Evolutionary conservation across 2,329 filamentous ascomycete genomes (phyloP).

Genomic region (Sphaerostilbella broomeana): DNA sequence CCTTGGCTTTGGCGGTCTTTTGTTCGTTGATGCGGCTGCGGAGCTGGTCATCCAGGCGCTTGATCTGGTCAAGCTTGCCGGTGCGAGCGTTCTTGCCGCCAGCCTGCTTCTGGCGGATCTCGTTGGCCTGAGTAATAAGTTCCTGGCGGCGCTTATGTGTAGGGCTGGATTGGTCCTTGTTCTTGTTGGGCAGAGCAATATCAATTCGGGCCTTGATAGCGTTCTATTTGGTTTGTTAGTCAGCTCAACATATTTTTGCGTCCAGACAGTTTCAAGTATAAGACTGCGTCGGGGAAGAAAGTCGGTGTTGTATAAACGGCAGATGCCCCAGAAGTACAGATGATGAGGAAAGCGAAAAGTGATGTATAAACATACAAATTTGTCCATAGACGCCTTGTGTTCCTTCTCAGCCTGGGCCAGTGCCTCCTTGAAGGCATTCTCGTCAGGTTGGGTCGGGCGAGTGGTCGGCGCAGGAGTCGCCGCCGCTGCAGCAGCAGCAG

Average conservation of each 20-base stretch:
- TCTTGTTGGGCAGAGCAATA: slow-evolving; percentile 64
- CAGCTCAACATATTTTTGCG: neutral
- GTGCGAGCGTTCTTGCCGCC: slow-evolving; percentile 77
- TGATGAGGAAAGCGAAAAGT: slow-evolving; percentile 8
- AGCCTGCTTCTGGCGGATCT: slow-evolving; percentile 82
- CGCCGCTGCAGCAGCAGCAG: slow-evolving; percentile 40
- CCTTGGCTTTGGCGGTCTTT: slow-evolving; percentile 74
- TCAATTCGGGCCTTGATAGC: slow-evolving; percentile 86
- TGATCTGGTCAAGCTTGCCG: slow-evolving; percentile 81
- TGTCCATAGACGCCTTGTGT: slow-evolving; percentile 67
- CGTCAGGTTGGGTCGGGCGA: slow-evolving; percentile 82
- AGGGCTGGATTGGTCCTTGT: slow-evolving; percentile 73
- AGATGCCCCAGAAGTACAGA: neutral
- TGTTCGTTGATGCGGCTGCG: slow-evolving; percentile 80
- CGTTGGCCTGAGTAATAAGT: slow-evolving; percentile 71
- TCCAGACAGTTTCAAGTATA: neutral
- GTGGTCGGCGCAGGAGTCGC: slow-evolving; percentile 34
- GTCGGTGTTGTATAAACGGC: neutral
- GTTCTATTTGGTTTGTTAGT: slow-evolving; percentile 51
- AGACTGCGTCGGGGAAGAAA: neutral
- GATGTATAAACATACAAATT: slow-evolving; percentile 30
- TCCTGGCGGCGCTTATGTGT: slow-evolving; percentile 77
- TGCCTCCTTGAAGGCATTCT: slow-evolving; percentile 72
- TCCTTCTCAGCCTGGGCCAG: slow-evolving; percentile 82
- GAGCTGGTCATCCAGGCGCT: slow-evolving; percentile 82